Conservation (phyloP, 2,329 filamentous ascomycete genomes). For the Fusarium humuli region DNA sequence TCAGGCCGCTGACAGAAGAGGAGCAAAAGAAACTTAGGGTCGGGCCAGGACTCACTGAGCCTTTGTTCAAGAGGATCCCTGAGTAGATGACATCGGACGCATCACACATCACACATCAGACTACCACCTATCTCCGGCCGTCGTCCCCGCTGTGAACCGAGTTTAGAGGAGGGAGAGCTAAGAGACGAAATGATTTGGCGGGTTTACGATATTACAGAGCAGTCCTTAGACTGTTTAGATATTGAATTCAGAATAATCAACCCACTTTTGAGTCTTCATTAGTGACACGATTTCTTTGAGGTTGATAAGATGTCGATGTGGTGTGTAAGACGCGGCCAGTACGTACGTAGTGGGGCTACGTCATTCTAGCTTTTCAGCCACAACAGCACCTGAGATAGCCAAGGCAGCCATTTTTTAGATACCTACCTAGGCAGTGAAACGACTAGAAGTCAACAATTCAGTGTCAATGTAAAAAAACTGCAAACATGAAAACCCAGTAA, state of each 20-base stretch:
- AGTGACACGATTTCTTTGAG: background rate
- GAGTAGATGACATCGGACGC: no score
- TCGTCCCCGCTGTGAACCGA: no score
- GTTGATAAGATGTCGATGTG: background rate
- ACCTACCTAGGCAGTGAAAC: background rate
- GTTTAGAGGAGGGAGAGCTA: no score
- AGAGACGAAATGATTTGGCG: no score
- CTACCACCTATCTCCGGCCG: no score
- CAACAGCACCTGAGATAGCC: background rate
- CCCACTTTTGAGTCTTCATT: background rate
- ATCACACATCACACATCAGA: no score
- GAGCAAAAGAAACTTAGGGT: no score
- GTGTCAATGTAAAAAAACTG: background rate
- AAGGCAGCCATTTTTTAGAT: background rate
- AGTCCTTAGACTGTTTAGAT: no score
- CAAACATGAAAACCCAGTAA: background rate
- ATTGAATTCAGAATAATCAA: background rate
- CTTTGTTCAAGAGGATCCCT: no score
- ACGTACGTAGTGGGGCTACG: constrained; percentile 12
- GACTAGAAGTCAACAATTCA: background rate
- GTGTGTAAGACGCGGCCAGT: background rate
- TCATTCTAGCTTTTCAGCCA: background rate
- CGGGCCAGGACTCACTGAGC: no score
- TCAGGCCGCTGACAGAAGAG: no score
- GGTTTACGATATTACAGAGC: no score